Evolutionary conservation across 2,329 filamentous ascomycete species (phyloP), one percentile per base, ranked within the genome.

Genomic region (Fusarium sp.): DNA sequence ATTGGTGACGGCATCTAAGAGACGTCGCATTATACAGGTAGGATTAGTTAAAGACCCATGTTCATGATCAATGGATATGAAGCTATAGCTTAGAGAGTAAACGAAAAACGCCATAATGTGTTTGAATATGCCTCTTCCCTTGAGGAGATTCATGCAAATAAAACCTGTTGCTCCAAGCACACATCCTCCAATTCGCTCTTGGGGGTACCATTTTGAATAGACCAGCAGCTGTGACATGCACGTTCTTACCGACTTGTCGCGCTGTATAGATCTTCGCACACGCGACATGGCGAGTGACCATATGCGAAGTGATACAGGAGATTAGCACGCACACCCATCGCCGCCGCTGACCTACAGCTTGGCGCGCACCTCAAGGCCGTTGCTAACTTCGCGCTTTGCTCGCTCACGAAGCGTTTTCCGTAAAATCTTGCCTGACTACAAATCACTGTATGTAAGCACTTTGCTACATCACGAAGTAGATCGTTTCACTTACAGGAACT

Each of bases 381-480:
- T 78, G 53, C 78, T 80, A 14, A 85, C 81, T 73, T 89, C 87
- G 59, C 79, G 77, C 53, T 82, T 80, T 19, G 88, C 89, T 68
- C 82, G 79, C 4, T 90, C 88, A 57, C 87, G 81, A 40, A 91
- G 79, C 4, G 82, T 65, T 71, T 86, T 90, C 47, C 89, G 81
- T 58, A 91, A 73, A 55, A 92, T 90, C 79, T 92, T 92, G 13
- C 89, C 89, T 7, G 88, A 90, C 84, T 87, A 51, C 11, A 4
- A n/a, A 47, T 39, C 11, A 17, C 7, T 32, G 17, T 23, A 46
- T 56, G 48, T 74, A 53, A 73, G 68, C 22, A 41, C 19, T 20
- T 33, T 25, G 9, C 13, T 19, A 51, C 10, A 4, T 40, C 8
- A 20, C 39, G 44, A 27, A 13, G 25, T 50, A n/a, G 11, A 53